Percentiles rank a stretch among this genome's conserved stretches.
Conservation (phyloP, 1,284 basidiomycete species). For the Rhodotorula mucilaginosa region DNA sequence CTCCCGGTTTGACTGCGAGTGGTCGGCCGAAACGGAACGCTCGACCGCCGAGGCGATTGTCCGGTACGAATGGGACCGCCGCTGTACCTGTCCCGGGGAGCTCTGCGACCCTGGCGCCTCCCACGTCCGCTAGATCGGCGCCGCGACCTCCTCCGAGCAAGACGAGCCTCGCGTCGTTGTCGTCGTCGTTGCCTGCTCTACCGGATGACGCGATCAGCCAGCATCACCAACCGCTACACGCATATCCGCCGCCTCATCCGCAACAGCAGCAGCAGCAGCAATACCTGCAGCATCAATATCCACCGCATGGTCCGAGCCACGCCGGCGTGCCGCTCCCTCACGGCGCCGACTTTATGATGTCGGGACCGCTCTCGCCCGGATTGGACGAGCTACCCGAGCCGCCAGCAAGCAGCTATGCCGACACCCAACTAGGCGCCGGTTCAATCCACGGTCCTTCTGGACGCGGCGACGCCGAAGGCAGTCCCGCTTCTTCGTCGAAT, state of each 20-base stretch:
- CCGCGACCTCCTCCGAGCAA: no score
- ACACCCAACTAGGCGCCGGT: background rate
- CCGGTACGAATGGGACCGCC: background rate
- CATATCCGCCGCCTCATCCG: no score
- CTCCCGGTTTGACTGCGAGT: background rate
- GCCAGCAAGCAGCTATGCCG: background rate
- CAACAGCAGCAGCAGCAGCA: no score
- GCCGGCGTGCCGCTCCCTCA: background rate
- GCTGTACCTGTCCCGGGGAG: background rate
- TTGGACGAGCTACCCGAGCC: background rate
- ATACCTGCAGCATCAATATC: background rate
- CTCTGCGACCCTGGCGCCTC: no score
- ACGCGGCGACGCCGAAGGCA: background rate
- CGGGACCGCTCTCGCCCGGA: background rate
- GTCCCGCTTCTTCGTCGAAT: background rate
- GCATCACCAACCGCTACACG: no score
- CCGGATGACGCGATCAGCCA: no score
- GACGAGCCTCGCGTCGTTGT: no score
- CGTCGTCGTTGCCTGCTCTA: no score
- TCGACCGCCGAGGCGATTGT: background rate
- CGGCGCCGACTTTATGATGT: background rate
- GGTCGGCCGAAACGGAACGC: slow-evolving; percentile 1
- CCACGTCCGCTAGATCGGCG: no score
- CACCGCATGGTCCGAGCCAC: background rate
- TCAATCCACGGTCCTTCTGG: background rate